phyloP scores from a whole-genome alignment of 768 basidiomycete genomes.

The Suillus fuscotomentosus region DNA sequence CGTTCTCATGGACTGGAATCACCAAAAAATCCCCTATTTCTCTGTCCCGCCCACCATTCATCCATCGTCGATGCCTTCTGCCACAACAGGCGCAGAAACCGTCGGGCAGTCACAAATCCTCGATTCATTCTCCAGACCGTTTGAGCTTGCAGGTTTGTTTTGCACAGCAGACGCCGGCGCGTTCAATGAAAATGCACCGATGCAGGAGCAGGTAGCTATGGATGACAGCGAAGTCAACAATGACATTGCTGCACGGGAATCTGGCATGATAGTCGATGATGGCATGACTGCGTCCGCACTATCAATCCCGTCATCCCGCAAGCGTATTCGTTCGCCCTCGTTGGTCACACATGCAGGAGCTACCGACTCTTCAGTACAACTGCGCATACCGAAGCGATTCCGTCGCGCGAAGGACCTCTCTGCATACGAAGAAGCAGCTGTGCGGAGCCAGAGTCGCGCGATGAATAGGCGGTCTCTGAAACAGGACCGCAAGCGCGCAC shows the following conservation, averaged over 20 bases:
- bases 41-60: slow-evolving; percentile 77
- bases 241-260: slow-evolving; percentile 35
- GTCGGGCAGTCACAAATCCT: slow-evolving; percentile 84
- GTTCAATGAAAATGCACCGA: slow-evolving; percentile 46
- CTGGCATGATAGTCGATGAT: slow-evolving; percentile 40
- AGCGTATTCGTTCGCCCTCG: slow-evolving; percentile 22
- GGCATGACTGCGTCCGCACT: slow-evolving; percentile 32
- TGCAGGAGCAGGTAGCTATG: slow-evolving; percentile 40
- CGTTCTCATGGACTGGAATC: slow-evolving; percentile 90
- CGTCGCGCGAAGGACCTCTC: slow-evolving; percentile 55
- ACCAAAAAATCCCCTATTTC: slow-evolving; percentile 91
- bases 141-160: slow-evolving; percentile 80
- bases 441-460: slow-evolving; percentile 48
- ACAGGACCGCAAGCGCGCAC: slow-evolving; percentile 60
- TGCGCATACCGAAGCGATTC: slow-evolving; percentile 53
- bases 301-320: slow-evolving; percentile 16
- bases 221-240: slow-evolving; percentile 39
- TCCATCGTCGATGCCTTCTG: slow-evolving; percentile 68
- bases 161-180: slow-evolving; percentile 81
- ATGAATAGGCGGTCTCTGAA: slow-evolving; percentile 59
- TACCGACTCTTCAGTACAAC: slow-evolving; percentile 37
- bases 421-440: slow-evolving; percentile 49
- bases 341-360: slow-evolving; percentile 32
- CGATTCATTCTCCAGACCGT: slow-evolving; percentile 67
- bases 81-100: slow-evolving; percentile 71